A percentile compares a stretch with the other conserved stretches of the same genome.
Conservation (phyloP, 768 basidiomycete species). For the Boletus eberwhitei region DNA sequence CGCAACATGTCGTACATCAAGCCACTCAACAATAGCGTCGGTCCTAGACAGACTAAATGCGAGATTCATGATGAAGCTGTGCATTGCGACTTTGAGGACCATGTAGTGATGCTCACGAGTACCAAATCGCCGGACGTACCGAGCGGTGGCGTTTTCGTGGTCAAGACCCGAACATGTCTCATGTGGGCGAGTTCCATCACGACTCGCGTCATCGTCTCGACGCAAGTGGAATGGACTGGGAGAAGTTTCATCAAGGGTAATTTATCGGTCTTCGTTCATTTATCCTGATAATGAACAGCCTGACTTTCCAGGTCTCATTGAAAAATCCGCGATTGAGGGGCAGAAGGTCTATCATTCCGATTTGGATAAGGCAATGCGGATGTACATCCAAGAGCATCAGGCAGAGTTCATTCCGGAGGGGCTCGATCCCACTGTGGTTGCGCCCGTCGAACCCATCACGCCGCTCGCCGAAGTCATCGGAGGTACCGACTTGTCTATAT, state of each 20-base stretch:
- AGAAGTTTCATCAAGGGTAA: constrained; percentile 94
- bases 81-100: constrained; percentile 79
- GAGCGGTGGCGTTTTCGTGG: constrained; percentile 86
- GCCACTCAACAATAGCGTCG: constrained; percentile 80
- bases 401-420: constrained; percentile 88
- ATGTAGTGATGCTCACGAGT: constrained; percentile 79
- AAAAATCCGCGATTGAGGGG: constrained; percentile 86
- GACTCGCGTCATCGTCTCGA: constrained; percentile 81
- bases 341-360: constrained; percentile 85
- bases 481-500: constrained; percentile 5
- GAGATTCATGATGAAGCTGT: constrained; percentile 86
- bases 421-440: constrained; percentile 56
- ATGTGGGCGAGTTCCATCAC: constrained; percentile 86
- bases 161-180: constrained; percentile 92
- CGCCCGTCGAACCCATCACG: constrained; percentile 40
- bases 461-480: constrained; percentile 16
- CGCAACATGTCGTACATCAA: constrained; percentile 97
- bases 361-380: constrained; percentile 79
- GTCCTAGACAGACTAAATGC: constrained; percentile 94
- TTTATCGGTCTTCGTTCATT: not conserved
- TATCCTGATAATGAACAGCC: not conserved
- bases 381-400: constrained; percentile 86
- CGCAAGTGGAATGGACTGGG: constrained; percentile 93
- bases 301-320: constrained; percentile 74
- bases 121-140: constrained; percentile 95